phyloP scores from a whole-genome alignment of 352 stramenopile species.

The Phytophthora cactorum region DNA sequence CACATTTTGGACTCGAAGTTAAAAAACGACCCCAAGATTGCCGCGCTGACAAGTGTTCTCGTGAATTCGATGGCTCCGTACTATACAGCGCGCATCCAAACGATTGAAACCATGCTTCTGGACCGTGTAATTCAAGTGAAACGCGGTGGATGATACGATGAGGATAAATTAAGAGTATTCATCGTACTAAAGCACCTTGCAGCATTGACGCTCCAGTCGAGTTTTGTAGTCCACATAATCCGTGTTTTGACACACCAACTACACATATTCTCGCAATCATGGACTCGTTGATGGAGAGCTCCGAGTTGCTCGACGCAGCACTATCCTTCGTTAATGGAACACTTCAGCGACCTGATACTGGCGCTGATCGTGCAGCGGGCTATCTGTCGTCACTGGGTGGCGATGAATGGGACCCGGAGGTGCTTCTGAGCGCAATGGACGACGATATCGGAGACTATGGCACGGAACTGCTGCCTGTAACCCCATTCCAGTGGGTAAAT shows the following conservation, averaged over 20 bases:
- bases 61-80: conserved; percentile 36
- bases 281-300: conserved; percentile 21
- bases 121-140: neutral
- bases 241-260: too few species aligned
- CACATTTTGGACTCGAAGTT: conserved; percentile 35
- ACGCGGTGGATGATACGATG: neutral
- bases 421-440: conserved; percentile 17
- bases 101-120: conserved; percentile 10
- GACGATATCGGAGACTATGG: neutral
- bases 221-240: too few species aligned
- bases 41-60: conserved; percentile 41
- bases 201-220: too few species aligned
- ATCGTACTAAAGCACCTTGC: too few species aligned
- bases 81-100: conserved; percentile 35
- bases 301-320: neutral
- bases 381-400: conserved; percentile 5
- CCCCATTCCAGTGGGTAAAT: neutral
- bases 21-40: conserved; percentile 26
- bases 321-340: neutral
- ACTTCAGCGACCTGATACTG: neutral
- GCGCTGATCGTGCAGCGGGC: neutral
- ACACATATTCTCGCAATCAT: too few species aligned
- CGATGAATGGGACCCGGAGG: conserved; percentile 13
- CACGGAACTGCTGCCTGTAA: neutral
- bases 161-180: too few species aligned